These are phyloP conservation scores for Mucor lusitanicus DNA, from an alignment of 371 early-diverging fungal species.

Conservation along the genomic window DNA sequence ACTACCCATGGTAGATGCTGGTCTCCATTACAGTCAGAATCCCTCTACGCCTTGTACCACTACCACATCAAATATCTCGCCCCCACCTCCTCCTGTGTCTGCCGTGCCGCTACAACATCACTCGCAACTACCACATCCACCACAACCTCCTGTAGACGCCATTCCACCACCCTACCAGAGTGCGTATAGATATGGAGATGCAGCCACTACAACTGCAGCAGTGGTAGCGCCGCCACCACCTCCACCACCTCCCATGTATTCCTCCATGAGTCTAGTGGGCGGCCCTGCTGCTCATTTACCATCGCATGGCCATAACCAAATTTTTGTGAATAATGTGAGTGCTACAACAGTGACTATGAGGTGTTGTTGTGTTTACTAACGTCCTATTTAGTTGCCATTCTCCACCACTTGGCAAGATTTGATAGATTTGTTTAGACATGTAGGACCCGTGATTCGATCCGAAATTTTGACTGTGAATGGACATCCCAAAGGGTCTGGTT, in stretches of 20 bases:
- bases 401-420: slow-evolving; percentile 69
- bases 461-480: slow-evolving; percentile 57
- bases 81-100: background rate
- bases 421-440: slow-evolving; percentile 67
- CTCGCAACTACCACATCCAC: background rate
- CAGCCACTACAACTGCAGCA: slow-evolving; percentile 3
- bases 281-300: slow-evolving; percentile 48
- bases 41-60: background rate
- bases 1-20: background rate
- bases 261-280: slow-evolving; percentile 30
- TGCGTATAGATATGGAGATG: slow-evolving; percentile 15
- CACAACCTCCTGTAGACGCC: background rate
- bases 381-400: slow-evolving; percentile 52
- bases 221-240: slow-evolving; percentile 19
- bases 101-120: background rate
- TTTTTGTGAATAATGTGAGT: slow-evolving; percentile 63
- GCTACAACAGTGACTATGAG: background rate
- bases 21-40: background rate
- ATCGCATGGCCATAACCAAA: slow-evolving; percentile 50
- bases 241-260: slow-evolving; percentile 22
- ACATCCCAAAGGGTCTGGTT: slow-evolving; percentile 64
- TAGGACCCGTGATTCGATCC: slow-evolving; percentile 52
- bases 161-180: slow-evolving; percentile 3
- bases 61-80: background rate
- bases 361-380: background rate